These are phyloP conservation scores for Cladophialophora yegresii DNA, from an alignment of 2,329 filamentous ascomycete species.

Conservation along the genomic window DNA sequence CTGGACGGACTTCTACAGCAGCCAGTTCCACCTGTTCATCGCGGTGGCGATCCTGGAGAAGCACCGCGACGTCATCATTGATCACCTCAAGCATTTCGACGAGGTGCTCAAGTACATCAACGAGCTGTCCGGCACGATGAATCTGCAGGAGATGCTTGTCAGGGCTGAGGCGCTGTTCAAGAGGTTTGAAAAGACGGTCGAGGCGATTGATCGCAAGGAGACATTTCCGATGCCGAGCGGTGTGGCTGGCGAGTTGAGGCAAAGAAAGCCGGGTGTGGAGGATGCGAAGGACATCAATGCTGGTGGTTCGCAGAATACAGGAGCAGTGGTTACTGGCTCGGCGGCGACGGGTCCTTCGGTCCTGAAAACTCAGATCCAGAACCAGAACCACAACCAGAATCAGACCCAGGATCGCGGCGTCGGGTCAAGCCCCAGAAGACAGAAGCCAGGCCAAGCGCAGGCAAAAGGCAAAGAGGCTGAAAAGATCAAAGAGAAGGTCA, in stretches of 20 bases:
- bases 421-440: background rate
- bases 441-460: conserved; percentile 5
- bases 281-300: background rate
- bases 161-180: conserved; percentile 86
- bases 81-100: conserved; percentile 89
- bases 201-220: conserved; percentile 87
- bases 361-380: conserved; percentile 12
- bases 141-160: conserved; percentile 80
- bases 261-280: conserved; percentile 19
- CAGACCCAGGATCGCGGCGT: no score
- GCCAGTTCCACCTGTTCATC: conserved; percentile 92
- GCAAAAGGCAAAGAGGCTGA: conserved; percentile 34
- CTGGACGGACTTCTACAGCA: conserved; percentile 89
- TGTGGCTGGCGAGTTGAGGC: conserved; percentile 26
- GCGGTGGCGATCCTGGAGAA: conserved; percentile 93
- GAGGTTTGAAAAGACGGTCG: conserved; percentile 82
- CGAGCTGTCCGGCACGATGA: conserved; percentile 89
- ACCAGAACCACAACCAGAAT: background rate
- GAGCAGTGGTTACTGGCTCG: conserved; percentile 5
- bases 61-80: conserved; percentile 94
- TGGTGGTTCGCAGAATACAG: background rate
- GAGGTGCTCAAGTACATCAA: conserved; percentile 98
- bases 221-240: conserved; percentile 69
- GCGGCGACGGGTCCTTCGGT: conserved; percentile 3
- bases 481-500: conserved; percentile 53